phyloP scores from a whole-genome alignment of 495 filamentous ascomycete species.

The Thermochaetoides thermophila region DNA sequence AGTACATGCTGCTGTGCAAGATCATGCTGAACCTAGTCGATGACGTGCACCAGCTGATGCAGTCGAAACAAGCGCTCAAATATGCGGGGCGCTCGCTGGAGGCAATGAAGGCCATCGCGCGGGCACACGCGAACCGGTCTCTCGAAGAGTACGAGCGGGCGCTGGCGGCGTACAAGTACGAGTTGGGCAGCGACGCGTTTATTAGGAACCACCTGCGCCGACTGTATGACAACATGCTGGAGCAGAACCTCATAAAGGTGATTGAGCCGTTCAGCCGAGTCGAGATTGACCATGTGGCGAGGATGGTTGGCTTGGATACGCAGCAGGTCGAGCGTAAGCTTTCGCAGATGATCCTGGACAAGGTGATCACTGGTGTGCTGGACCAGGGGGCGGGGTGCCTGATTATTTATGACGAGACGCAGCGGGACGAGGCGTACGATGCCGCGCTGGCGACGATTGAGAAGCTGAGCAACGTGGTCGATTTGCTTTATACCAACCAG shows the following conservation, averaged over 20 bases:
- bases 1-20: constrained; percentile 99
- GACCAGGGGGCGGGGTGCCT: constrained; percentile 96
- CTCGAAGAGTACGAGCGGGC: constrained; percentile 94
- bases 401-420: constrained; percentile 90
- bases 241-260: constrained; percentile 98
- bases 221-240: constrained; percentile 94
- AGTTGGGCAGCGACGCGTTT: constrained; percentile 84
- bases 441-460: constrained; percentile 88
- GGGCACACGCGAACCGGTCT: constrained; percentile 84
- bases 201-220: constrained; percentile 88
- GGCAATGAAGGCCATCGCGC: constrained; percentile 96
- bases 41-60: constrained; percentile 86
- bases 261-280: constrained; percentile 96
- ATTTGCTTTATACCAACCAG: constrained; percentile 94
- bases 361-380: constrained; percentile 92
- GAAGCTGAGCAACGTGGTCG: constrained; percentile 93
- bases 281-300: constrained; percentile 90
- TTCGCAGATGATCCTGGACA: constrained; percentile 97
- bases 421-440: constrained; percentile 87
- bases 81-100: constrained; percentile 90
- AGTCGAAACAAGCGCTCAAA: constrained; percentile 86
- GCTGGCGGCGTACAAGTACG: constrained; percentile 72
- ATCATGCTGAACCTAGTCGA: constrained; percentile 96
- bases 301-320: constrained; percentile 90
- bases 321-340: constrained; percentile 96